Conservation (phyloP, 306 rosid species). For the Echinosophora koreensis region DNA sequence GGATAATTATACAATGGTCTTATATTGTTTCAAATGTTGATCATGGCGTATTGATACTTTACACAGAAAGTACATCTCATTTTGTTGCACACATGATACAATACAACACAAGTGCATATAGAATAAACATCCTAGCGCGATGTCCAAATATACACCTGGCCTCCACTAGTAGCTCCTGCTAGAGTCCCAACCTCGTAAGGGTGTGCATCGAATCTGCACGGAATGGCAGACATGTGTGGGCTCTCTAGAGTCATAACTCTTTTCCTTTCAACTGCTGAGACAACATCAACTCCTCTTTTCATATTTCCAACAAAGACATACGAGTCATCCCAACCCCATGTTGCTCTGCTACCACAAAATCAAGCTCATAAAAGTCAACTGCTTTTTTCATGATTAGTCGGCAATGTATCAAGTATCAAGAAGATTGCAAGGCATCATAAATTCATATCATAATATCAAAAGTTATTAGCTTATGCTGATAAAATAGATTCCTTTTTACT, state of each 20-base stretch:
- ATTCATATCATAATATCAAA: background rate
- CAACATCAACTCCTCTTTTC: conserved; percentile 82
- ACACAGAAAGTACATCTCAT: background rate
- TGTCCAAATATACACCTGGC: conserved; percentile 61
- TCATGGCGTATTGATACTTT: background rate
- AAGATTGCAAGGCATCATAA: background rate
- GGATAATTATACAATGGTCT: no score
- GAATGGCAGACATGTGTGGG: conserved; percentile 76
- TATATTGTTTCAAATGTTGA: no score
- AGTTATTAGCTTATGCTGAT: conserved; percentile 1
- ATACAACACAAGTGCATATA: background rate
- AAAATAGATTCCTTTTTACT: background rate
- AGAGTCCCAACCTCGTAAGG: conserved; percentile 60
- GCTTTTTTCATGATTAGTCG: conserved; percentile 4
- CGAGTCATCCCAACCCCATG: conserved; percentile 95
- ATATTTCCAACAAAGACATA: conserved; percentile 77
- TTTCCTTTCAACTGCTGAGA: conserved; percentile 61
- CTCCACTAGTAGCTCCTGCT: conserved; percentile 65
- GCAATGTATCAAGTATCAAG: conserved; percentile 12
- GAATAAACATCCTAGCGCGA: conserved; percentile 38
- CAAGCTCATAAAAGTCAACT: conserved; percentile 29
- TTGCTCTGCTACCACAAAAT: conserved; percentile 70
- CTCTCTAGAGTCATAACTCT: conserved; percentile 64
- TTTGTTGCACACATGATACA: background rate
- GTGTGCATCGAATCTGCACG: conserved; percentile 79